These are phyloP conservation scores for Gossypium trilobum DNA, from an alignment of 441 rosid species.

Conservation along the genomic window DNA sequence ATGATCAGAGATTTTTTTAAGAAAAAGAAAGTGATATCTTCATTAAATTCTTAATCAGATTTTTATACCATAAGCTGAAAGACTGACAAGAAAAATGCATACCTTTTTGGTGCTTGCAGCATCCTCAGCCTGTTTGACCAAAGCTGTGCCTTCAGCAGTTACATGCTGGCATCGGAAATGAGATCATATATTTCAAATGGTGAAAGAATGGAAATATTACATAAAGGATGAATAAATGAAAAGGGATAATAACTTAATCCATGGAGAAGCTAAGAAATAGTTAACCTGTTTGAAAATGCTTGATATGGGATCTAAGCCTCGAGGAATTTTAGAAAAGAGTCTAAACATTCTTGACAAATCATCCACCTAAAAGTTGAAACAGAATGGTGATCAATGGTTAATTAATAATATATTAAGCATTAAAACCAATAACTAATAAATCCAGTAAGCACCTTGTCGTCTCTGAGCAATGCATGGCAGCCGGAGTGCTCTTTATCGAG, in stretches of 20 bases:
- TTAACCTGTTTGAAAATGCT: constrained; percentile 36
- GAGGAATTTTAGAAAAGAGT: constrained; percentile 32
- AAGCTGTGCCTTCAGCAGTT: constrained; percentile 42
- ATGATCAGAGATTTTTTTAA: neutral
- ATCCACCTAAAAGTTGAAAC: constrained; percentile 25
- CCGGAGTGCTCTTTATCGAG: constrained; percentile 45
- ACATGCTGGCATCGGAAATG: constrained; percentile 28
- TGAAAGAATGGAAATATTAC: neutral
- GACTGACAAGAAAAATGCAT: neutral
- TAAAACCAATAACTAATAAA: constrained; percentile 5
- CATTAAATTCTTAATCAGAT: neutral
- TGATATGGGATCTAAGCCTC: constrained; percentile 37
- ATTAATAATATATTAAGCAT: neutral
- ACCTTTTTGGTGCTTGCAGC: constrained; percentile 52
- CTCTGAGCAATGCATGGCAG: constrained; percentile 40
- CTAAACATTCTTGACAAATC: constrained; percentile 43
- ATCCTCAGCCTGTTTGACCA: constrained; percentile 47
- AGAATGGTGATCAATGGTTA: neutral
- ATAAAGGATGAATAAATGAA: neutral
- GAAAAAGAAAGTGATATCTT: neutral
- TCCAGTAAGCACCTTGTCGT: constrained; percentile 22
- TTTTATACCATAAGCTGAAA: neutral
- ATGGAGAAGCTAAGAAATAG: neutral
- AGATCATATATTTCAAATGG: neutral
- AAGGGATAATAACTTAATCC: neutral